phyloP scores from a whole-genome alignment of 306 rosid species.

The Cicer cuneatum region DNA sequence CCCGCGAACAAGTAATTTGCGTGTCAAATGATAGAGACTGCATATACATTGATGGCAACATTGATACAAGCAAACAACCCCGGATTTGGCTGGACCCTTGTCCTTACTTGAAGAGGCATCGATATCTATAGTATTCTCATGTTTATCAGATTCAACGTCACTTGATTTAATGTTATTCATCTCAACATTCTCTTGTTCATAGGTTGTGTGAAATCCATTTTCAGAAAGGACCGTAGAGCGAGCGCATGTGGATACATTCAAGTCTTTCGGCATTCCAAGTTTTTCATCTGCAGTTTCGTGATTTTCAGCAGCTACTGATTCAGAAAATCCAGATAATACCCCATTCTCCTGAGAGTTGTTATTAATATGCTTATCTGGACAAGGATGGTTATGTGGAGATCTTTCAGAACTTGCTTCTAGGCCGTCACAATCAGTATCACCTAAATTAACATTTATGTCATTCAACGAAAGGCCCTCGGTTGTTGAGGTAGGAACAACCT shows the following conservation, averaged over 20 bases:
- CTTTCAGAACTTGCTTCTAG: conserved; percentile 46
- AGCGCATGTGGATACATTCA: conserved; percentile 44
- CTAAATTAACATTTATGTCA: conserved; percentile 48
- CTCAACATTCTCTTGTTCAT: conserved; percentile 44
- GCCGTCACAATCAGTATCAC: conserved; percentile 46
- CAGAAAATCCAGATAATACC: conserved; percentile 35
- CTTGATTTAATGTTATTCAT: conserved; percentile 35
- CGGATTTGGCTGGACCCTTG: conserved; percentile 46
- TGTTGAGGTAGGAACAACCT: conserved; percentile 51
- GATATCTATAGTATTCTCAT: conserved; percentile 39
- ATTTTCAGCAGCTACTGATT: conserved; percentile 43
- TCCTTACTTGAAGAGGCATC: conserved; percentile 47
- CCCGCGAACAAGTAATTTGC: conserved; percentile 52
- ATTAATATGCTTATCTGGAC: conserved; percentile 42
- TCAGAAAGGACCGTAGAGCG: conserved; percentile 44
- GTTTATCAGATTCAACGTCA: conserved; percentile 42
- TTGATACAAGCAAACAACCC: conserved; percentile 61
- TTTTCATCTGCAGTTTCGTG: conserved; percentile 19
- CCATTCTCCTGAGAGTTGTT: conserved; percentile 53
- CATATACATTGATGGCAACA: conserved; percentile 76
- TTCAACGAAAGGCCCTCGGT: conserved; percentile 49
- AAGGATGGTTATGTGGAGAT: conserved; percentile 48
- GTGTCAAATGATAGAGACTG: conserved; percentile 52
- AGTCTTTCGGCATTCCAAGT: conserved; percentile 42
- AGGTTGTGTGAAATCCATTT: conserved; percentile 40